Percentiles rank a stretch among this genome's conserved stretches.
Evolutionary conservation across 306 rosid genomes (phyloP).

Genomic region (Rosa rugosa): DNA sequence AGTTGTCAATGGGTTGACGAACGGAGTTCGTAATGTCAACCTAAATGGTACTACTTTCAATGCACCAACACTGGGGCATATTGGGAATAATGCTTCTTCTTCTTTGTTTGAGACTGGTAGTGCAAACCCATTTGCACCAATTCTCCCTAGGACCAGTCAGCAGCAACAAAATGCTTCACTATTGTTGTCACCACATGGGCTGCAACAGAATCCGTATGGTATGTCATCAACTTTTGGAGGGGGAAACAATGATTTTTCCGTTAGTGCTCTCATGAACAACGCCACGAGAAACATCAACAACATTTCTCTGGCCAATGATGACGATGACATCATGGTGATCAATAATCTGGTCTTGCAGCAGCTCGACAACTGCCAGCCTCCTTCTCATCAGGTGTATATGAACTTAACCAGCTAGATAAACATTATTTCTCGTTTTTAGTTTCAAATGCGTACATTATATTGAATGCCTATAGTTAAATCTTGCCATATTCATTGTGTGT

Average conservation of each 20-base stretch:
- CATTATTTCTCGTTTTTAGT: background rate
- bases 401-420: background rate
- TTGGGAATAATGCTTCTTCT: background rate
- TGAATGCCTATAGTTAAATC: background rate
- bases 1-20: slow-evolving; percentile 4
- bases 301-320: background rate
- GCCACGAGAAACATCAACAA: background rate
- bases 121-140: background rate
- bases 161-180: slow-evolving; percentile 5
- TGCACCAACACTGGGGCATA: background rate
- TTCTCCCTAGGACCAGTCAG: background rate
- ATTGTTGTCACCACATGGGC: background rate
- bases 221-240: background rate
- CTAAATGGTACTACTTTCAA: background rate
- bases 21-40: slow-evolving; percentile 3
- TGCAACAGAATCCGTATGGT: background rate
- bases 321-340: slow-evolving; percentile 11
- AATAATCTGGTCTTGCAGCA: slow-evolving; percentile 11
- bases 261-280: background rate
- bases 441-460: background rate
- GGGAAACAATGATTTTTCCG: background rate
- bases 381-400: background rate
- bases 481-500: background rate
- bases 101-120: background rate
- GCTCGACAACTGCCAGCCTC: slow-evolving; percentile 4